phyloP scores from a whole-genome alignment of 108 stramenopile genomes.

The Nitzschia sp. region DNA sequence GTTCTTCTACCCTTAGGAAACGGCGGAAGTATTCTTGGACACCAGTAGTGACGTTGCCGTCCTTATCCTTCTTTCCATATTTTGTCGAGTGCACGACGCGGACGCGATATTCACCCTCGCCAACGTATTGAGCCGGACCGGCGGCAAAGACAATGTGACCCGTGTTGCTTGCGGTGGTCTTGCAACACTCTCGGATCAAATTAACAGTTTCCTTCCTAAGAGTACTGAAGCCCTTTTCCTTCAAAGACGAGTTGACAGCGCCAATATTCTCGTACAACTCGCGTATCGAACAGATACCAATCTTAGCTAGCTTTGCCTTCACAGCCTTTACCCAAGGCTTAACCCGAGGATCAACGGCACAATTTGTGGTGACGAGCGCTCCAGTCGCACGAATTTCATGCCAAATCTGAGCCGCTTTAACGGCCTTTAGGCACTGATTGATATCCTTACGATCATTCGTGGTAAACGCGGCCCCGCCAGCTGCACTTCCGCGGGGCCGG shows the following conservation, averaged over 20 bases:
- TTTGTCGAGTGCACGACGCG: conserved; percentile 34
- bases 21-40: conserved; percentile 27
- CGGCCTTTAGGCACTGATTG: conserved; percentile 18
- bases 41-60: conserved; percentile 15
- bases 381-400: background rate
- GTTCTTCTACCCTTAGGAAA: background rate
- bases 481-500: conserved; percentile 27
- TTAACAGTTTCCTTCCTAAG: conserved; percentile 7
- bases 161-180: conserved; percentile 16
- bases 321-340: conserved; percentile 17
- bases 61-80: conserved; percentile 8
- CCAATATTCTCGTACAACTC: conserved; percentile 2
- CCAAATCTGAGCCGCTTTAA: conserved; percentile 24
- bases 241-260: conserved; percentile 4
- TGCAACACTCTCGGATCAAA: conserved; percentile 16
- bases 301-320: conserved; percentile 3
- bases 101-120: conserved; percentile 24
- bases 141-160: conserved; percentile 39
- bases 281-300: conserved; percentile 11
- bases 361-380: conserved; percentile 18
- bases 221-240: background rate
- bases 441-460: conserved; percentile 18
- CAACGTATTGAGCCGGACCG: conserved; percentile 10
- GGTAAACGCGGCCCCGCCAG: conserved; percentile 37
- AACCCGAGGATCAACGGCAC: conserved; percentile 15